Conservation (phyloP, 192 early-diverging fungal species). For the Borealophlyctis nickersoniae region DNA sequence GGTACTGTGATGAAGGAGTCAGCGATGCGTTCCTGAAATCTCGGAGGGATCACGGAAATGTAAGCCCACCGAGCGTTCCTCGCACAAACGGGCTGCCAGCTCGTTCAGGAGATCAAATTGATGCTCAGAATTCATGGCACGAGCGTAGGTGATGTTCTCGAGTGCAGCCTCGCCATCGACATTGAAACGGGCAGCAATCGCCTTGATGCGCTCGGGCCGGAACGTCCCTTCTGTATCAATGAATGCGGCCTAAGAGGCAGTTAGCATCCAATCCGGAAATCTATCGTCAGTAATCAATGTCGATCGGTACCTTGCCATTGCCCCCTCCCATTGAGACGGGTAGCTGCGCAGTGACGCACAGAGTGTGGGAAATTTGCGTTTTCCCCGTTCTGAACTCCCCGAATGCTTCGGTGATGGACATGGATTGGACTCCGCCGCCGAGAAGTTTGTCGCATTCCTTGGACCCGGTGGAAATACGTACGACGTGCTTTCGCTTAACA, state of each 20-base stretch:
- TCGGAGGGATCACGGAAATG: not conserved
- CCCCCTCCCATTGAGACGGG: constrained; percentile 68
- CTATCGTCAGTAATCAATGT: not conserved
- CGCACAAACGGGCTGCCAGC: constrained; percentile 68
- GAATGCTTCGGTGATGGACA: constrained; percentile 84
- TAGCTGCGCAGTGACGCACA: constrained; percentile 76
- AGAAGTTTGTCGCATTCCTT: constrained; percentile 76
- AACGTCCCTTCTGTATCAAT: constrained; percentile 76
- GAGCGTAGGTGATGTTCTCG: constrained; percentile 75
- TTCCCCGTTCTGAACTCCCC: constrained; percentile 87
- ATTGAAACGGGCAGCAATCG: constrained; percentile 71
- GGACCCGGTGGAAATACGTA: constrained; percentile 70
- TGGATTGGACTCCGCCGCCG: constrained; percentile 77
- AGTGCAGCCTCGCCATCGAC: constrained; percentile 55
- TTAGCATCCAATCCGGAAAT: too few species aligned
- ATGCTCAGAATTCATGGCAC: constrained; percentile 81
- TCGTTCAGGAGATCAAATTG: constrained; percentile 78
- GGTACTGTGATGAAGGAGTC: constrained; percentile 18
- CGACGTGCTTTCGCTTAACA: constrained; percentile 53
- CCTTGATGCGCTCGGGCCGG: constrained; percentile 72
- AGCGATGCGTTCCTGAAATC: not conserved
- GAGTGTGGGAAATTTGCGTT: constrained; percentile 76
- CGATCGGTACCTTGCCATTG: constrained; percentile 59
- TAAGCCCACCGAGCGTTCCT: constrained; percentile 31
- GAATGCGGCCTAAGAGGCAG: constrained; percentile 42